Evolutionary conservation across 768 basidiomycete species (phyloP), one percentile per base, ranked within the genome.

Genomic region (Dictyophora rubrovolvata): DNA sequence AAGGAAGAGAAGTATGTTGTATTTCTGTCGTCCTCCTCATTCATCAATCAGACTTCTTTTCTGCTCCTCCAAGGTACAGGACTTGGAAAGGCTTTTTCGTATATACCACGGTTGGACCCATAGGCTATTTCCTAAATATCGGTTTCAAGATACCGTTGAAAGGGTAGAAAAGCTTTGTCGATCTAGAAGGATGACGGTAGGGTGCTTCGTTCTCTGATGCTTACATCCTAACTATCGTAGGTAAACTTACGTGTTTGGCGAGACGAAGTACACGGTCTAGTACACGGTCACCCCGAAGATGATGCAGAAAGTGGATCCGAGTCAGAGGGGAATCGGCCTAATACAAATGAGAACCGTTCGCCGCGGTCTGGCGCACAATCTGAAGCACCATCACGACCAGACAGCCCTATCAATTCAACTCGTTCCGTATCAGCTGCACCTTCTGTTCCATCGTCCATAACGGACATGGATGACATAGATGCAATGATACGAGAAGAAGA

Each of bases 61-160:
- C 9, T 54, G 37, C 56, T 54, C 48, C 5, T 54, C 7, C 28
- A 28, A 97, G 94, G 77, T 76, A n/a, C 70, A 80, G 54, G 94
- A 99, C 70, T 79, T 99, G 42, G 82, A 82, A 62, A 77, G 87
- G 42, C 72, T 97, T 14, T 74, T 98, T 56, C 82, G 85, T 62
- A 74, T 88, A 36, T 98, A 98, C 68, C 92, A 93, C 66, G 88
- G 93, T 65, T 99, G 96, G 96, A 80, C 92, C 3, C 96, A 98
- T 73, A 81, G 79, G 65, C 77, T 99, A 77, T 94, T 87, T 68
- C 96, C 96, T 5, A 91, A 87, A 66, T 85, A 82, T 4, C 84
- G 86, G 46, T 96, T 98, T 69, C 77, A 77, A 49, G 93, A 96
- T 66, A 95, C 93, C 0, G 83, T 95, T 5, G 73, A 82, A 34